These are phyloP conservation scores for Mortierella sp. DNA, from an alignment of 371 early-diverging fungal species.

Conservation along the genomic window DNA sequence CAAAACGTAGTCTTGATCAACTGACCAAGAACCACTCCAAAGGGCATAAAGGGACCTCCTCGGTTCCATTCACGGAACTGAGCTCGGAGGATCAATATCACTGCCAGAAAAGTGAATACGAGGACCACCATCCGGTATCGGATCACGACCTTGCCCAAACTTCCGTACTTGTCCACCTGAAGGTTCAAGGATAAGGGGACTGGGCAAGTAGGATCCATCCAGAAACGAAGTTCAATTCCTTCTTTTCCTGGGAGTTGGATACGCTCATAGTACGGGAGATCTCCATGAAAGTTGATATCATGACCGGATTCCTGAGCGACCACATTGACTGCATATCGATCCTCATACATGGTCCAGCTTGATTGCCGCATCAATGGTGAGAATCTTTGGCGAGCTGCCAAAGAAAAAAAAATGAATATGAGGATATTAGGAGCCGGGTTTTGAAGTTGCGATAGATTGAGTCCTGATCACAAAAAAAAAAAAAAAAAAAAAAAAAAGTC, in stretches of 20 bases:
- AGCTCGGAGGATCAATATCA: constrained; percentile 63
- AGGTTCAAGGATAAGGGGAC: constrained; percentile 64
- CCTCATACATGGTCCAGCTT: constrained; percentile 76
- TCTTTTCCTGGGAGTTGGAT: constrained; percentile 48
- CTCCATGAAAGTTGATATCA: constrained; percentile 78
- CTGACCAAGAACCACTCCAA: constrained; percentile 32
- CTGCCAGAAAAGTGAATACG: constrained; percentile 74
- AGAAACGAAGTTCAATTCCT: constrained; percentile 74
- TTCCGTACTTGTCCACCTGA: constrained; percentile 78
- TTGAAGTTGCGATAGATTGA: background rate
- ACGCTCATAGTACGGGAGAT: constrained; percentile 68
- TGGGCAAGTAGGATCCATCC: constrained; percentile 73
- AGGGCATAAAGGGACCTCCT: constrained; percentile 49
- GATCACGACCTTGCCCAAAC: constrained; percentile 76
- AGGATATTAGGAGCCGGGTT: too few species aligned
- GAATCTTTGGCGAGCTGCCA: constrained; percentile 49
- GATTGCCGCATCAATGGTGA: constrained; percentile 75
- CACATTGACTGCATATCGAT: constrained; percentile 71
- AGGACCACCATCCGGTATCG: constrained; percentile 78
- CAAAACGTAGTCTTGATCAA: constrained; percentile 35
- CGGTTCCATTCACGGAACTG: constrained; percentile 74
- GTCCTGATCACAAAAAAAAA: background rate
- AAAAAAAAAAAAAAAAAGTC: too few species aligned
- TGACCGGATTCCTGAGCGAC: constrained; percentile 42
- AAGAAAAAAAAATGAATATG: background rate